Base-by-base conservation (phyloP, 192 early-diverging fungal species). In the Linnemannia exigua region DNA sequence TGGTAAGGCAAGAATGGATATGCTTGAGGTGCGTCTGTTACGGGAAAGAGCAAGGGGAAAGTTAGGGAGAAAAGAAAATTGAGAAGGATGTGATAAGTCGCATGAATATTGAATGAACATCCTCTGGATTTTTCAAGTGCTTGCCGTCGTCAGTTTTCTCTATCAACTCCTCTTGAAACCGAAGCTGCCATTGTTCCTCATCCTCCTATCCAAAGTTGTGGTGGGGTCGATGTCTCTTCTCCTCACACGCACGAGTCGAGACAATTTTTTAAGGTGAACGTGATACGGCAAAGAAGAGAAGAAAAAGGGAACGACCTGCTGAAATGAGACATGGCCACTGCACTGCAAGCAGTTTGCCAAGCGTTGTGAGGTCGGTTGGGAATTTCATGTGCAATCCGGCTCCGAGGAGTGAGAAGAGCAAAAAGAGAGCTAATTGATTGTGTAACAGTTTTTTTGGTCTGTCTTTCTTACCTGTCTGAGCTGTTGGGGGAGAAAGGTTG, bases 1-100 rank as follows among this genome's bases (percentile, higher is more conserved):
- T 86, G 83, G 54, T 86, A 86, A 9, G 83, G 83, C 63, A 86
- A 67, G 35, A 67, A 86, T 52, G 83, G 83, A 36, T 79, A 86
- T 9, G 83, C 70, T 16, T 86, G 83, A 33, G 83, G 83, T 33
- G 83, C 83, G 54, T 86, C 78, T 86, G 76, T 20, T 35, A n/a
- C n/a, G n/a, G n/a, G n/a, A n/a, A n/a, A n/a, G n/a, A n/a, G n/a
- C n/a, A n/a, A n/a, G n/a, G n/a, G n/a, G n/a, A n/a, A n/a, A n/a
- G 12, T 67, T 25, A 79, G 25, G 36, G 6, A 33, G 44, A 72
- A 71, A 20, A 61, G 33, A 35, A 68, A 52, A 14, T 50, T 15
- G 46, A 31, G 41, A 48, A 25, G 70, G 54, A 1, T 1, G 1
- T 19, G 54, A 12, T 31, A 25, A 63, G 58, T 63, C 14, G 58